A percentile compares a stretch with the other conserved stretches of the same genome.
These are phyloP conservation scores for Yarrowia sp. DNA, from an alignment of 805 yeast species.

Conservation along the genomic window DNA sequence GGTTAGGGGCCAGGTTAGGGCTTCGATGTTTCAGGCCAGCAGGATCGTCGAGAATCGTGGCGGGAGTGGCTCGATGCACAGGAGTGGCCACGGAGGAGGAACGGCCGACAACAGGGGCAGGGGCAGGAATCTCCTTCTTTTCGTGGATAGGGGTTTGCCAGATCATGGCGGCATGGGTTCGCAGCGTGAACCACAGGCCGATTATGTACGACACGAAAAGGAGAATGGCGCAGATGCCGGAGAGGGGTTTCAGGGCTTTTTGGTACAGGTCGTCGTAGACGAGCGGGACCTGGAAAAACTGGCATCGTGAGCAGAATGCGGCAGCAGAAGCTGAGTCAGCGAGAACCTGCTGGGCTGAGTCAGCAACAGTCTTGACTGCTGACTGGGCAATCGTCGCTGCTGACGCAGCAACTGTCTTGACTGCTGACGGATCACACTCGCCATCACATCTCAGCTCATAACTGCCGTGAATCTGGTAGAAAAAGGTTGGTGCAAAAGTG, in stretches of 20 bases:
- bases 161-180: conserved; percentile 94
- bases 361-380: neutral
- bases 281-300: conserved; percentile 73
- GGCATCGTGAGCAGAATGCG: conserved; percentile 58
- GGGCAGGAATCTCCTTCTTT: conserved; percentile 35
- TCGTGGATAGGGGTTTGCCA: conserved; percentile 68
- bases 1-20: neutral
- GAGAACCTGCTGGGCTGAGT: neutral
- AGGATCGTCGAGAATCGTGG: conserved; percentile 4
- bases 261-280: conserved; percentile 62
- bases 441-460: conserved; percentile 67
- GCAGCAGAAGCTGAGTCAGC: neutral
- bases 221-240: conserved; percentile 72
- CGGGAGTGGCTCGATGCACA: conserved; percentile 2
- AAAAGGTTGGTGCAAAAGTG: conserved; percentile 87
- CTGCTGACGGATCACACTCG: conserved; percentile 4
- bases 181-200: conserved; percentile 87
- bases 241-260: conserved; percentile 73
- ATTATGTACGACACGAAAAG: conserved; percentile 80
- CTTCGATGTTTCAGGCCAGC: neutral
- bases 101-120: neutral
- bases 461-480: conserved; percentile 85
- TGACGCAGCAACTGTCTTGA: neutral
- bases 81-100: conserved; percentile 7
- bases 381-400: neutral